Conservation (phyloP, 2,329 filamentous ascomycete genomes). For the Exophiala bonariae region DNA sequence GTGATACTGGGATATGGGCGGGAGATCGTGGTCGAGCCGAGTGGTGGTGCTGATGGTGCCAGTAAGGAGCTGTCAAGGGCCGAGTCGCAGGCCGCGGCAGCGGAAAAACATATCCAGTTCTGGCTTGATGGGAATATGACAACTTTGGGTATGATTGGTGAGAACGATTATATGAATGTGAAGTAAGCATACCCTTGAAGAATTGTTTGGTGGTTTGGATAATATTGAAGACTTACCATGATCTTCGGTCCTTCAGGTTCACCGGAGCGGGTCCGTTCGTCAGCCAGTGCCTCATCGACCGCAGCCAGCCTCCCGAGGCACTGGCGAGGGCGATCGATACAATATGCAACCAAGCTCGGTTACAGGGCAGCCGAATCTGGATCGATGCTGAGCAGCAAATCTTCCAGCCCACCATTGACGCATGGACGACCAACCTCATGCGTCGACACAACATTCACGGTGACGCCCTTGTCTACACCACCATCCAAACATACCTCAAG, state of each 20-base stretch:
- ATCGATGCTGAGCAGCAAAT: constrained; percentile 57
- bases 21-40: constrained; percentile 44
- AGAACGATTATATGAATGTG: constrained; percentile 53
- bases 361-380: constrained; percentile 46
- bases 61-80: background rate
- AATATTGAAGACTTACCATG: constrained; percentile 6
- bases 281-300: constrained; percentile 40
- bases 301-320: constrained; percentile 38
- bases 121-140: constrained; percentile 56
- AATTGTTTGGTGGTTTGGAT: too few species aligned
- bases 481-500: constrained; percentile 55
- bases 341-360: constrained; percentile 44
- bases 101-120: constrained; percentile 16
- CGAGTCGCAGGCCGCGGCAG: too few species aligned
- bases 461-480: constrained; percentile 49
- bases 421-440: constrained; percentile 55
- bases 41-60: constrained; percentile 28
- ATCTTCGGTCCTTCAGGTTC: constrained; percentile 33
- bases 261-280: constrained; percentile 50
- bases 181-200: constrained; percentile 40
- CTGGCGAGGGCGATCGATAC: constrained; percentile 44
- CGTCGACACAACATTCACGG: constrained; percentile 48
- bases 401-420: constrained; percentile 52
- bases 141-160: constrained; percentile 52
- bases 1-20: constrained; percentile 56